Base-by-base conservation (phyloP, 352 stramenopile genomes). In the Pelagophyceae sp. region DNA sequence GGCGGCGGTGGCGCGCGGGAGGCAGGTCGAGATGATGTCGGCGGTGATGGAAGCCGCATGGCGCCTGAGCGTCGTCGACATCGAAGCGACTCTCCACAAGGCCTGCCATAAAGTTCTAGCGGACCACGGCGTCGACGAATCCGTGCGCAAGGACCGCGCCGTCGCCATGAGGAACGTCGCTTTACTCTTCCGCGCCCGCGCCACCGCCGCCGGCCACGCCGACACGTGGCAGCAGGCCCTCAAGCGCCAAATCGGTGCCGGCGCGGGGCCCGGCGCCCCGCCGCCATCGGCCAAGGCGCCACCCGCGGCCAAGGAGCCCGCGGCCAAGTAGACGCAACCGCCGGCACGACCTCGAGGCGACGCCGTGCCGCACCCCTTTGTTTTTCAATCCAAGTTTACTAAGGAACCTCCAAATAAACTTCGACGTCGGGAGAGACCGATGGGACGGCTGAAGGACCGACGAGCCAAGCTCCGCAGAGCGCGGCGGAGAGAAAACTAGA, bases 21-120 rank as follows among this genome's bases (percentile, higher is more conserved):
- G 63, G 31, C 71, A 78, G 60, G 78, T 75, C 27, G 72, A 84
- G 58, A 79, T 77, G 33, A 79, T 84, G 27, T 38, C 69, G 19
- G 65, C 65, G 33, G 79, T 84, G n/a, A 71, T 84, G 31, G 81
- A 84, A 33, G 79, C 75, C 5, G 64, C 80, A 1, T 84, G 81
- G 81, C 79, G 80, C 72, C 72, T 82, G 19, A 81, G 63, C 32
- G 81, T 84, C 45, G 33, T 84, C 35, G 81, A 84, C 78, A 71
- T 84, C 38, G 79, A 84, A 63, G 25, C 70, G 33, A 83, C 79
- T 5, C 76, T 84, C 37, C 72, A 69, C 40, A 80, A 69, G 51
- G 72, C 78, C 15, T 82, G 77, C 77, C 77, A 75, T 50, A 84
- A 84, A 51, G 37, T 83, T 32, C 67, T 83, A 72, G 79, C 79